Conservation (phyloP, 805 yeast genomes). For the Lachancea lanzarotensis region DNA sequence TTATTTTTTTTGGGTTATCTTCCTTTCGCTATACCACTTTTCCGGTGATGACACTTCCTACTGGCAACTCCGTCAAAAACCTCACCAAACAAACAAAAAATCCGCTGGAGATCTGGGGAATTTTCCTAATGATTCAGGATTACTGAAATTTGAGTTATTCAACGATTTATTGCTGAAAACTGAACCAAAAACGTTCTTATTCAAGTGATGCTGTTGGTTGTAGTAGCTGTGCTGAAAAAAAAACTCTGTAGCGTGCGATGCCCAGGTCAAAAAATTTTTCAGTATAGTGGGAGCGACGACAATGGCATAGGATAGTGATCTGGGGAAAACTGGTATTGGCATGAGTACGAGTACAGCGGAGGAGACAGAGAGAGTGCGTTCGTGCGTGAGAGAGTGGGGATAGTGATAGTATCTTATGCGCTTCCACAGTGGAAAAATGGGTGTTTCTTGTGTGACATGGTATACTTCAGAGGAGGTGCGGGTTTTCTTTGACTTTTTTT, state of each 20-base stretch:
- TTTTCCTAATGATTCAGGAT: no score
- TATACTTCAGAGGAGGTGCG: no score
- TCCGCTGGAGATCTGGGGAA: background rate
- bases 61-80: slow-evolving; percentile 1
- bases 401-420: no score
- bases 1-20: background rate
- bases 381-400: background rate
- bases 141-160: no score
- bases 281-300: background rate
- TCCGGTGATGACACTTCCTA: background rate
- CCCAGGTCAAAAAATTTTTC: background rate
- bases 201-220: background rate
- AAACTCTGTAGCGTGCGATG: background rate
- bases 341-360: background rate
- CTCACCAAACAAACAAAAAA: background rate
- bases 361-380: no score
- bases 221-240: background rate
- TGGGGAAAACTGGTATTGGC: background rate
- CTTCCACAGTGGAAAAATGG: no score
- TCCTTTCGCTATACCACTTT: no score
- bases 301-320: background rate
- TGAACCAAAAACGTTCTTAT: no score
- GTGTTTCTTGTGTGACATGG: no score
- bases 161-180: no score
- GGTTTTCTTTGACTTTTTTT: no score